Conservation (phyloP, 345 rosid genomes). For the Eucalyptus virginea region DNA sequence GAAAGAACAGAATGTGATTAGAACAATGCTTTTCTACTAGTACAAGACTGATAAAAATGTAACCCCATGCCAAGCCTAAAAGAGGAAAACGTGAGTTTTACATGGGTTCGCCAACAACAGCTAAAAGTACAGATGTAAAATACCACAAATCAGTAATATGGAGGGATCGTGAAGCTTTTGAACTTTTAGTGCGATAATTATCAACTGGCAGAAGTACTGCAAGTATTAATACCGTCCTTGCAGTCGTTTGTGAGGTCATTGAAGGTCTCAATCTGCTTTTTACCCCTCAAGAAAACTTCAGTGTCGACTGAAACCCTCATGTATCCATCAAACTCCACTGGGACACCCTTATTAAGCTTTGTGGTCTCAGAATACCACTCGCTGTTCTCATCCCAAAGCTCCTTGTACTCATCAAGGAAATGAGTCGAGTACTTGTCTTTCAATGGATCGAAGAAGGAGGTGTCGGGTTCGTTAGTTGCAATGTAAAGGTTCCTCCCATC, state of each 20-base stretch:
- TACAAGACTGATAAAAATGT: neutral
- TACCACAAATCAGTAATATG: neutral
- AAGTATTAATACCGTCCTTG: constrained; percentile 78
- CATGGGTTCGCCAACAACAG: neutral
- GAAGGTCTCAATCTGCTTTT: constrained; percentile 91
- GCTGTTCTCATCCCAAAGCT: constrained; percentile 76
- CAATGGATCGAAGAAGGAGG: constrained; percentile 59
- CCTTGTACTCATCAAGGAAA: constrained; percentile 76
- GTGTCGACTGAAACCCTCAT: constrained; percentile 86
- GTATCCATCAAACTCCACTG: constrained; percentile 89
- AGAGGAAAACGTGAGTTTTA: neutral
- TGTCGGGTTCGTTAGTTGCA: constrained; percentile 70
- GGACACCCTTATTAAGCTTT: constrained; percentile 68
- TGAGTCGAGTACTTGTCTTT: constrained; percentile 78
- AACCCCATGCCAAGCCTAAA: neutral
- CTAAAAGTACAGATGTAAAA: neutral
- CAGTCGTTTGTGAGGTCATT: constrained; percentile 87
- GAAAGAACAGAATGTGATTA: neutral
- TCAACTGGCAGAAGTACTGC: constrained; percentile 58
- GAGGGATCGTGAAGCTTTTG: neutral
- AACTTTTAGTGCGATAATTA: neutral
- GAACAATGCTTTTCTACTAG: neutral
- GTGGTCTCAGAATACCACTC: constrained; percentile 89
- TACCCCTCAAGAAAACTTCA: constrained; percentile 90
- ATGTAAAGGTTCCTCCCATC: constrained; percentile 74